Conservation (phyloP, 306 rosid species). For the Dicorynia guianensis region DNA sequence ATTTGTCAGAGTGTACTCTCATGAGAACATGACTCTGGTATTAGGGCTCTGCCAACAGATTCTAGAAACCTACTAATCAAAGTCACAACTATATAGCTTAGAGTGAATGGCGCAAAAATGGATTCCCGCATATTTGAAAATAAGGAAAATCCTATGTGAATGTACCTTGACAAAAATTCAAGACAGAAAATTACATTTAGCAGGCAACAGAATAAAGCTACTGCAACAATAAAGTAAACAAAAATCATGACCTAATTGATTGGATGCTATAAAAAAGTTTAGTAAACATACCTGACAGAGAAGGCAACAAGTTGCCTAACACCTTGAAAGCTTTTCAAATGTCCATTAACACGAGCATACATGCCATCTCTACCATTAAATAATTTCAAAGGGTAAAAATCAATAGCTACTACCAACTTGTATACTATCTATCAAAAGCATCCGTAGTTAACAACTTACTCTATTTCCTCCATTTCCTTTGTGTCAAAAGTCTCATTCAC, state of each 20-base stretch:
- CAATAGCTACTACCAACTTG: neutral
- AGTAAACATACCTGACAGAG: constrained; percentile 71
- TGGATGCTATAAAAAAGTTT: neutral
- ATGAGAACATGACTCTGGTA: neutral
- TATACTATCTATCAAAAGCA: neutral
- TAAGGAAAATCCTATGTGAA: neutral
- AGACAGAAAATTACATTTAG: constrained; percentile 21
- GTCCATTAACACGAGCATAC: constrained; percentile 73
- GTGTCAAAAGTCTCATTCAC: constrained; percentile 76
- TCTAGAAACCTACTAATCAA: constrained; percentile 1
- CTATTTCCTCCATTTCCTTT: constrained; percentile 76
- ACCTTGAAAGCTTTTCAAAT: constrained; percentile 83
- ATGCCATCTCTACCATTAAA: constrained; percentile 51
- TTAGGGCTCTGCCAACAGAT: neutral
- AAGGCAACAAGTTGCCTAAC: constrained; percentile 73
- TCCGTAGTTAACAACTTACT: constrained; percentile 53
- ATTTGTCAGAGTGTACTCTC: neutral
- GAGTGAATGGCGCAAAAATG: neutral
- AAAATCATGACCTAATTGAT: constrained; percentile 16
- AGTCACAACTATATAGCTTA: constrained; percentile 7
- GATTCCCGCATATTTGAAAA: neutral
- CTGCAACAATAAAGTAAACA: neutral
- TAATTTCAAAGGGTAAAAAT: constrained; percentile 36
- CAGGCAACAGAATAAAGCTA: constrained; percentile 6
- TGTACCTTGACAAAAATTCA: constrained; percentile 1